phyloP scores from a whole-genome alignment of 768 basidiomycete species.

The Neoboletus subvelutipes region DNA sequence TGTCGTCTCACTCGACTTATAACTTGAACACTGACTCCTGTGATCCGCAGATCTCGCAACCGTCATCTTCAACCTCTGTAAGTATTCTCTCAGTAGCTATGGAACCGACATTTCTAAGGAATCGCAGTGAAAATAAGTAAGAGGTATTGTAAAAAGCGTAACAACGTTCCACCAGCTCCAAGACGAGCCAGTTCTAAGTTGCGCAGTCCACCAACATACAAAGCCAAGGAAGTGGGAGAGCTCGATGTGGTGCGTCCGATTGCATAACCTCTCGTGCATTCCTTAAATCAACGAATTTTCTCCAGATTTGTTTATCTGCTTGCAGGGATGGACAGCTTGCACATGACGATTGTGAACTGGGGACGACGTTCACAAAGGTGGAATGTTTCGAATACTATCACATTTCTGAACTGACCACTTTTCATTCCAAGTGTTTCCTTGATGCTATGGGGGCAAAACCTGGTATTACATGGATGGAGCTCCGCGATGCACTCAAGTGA shows the following conservation, averaged over 20 bases:
- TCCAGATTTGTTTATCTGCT: constrained; percentile 28
- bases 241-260: constrained; percentile 18
- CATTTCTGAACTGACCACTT: neutral
- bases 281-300: neutral
- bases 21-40: neutral
- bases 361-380: constrained; percentile 29
- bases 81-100: neutral
- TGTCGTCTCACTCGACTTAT: neutral
- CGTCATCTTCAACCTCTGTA: constrained; percentile 8
- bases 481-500: constrained; percentile 18
- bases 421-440: constrained; percentile 19
- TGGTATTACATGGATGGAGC: constrained; percentile 20
- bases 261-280: neutral
- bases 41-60: constrained; percentile 7
- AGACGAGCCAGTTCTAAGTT: constrained; percentile 10
- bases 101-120: neutral
- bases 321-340: constrained; percentile 28
- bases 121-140: constrained; percentile 12
- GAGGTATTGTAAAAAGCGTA: neutral
- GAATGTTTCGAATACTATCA: neutral
- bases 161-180: neutral
- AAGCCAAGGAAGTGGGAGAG: constrained; percentile 9
- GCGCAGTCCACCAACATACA: constrained; percentile 3
- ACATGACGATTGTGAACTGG: constrained; percentile 19
- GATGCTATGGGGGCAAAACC: constrained; percentile 10